Conservation (phyloP, 2,329 filamentous ascomycete species). For the Colletotrichum sansevieriae region DNA sequence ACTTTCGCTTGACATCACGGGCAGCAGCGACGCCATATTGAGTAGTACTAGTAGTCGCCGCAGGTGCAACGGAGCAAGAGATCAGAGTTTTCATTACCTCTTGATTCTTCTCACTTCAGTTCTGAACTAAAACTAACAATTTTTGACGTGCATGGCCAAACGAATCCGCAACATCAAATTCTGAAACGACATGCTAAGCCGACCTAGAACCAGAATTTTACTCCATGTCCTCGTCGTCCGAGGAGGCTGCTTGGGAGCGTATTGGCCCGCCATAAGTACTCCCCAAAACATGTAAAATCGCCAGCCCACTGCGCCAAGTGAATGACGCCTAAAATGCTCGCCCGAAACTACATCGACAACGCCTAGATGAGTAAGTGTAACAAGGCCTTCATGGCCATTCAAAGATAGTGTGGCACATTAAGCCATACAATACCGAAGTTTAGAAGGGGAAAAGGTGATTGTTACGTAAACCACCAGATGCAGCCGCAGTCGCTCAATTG, state of each 20-base stretch:
- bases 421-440: background rate
- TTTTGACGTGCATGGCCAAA: conserved; percentile 10
- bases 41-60: too few relatives aligned
- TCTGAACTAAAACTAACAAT: conserved; percentile 19
- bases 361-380: conserved; percentile 12
- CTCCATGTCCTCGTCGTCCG: background rate
- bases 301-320: conserved; percentile 23
- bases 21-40: background rate
- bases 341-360: conserved; percentile 13
- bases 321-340: conserved; percentile 23
- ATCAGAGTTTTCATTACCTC: background rate
- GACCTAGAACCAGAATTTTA: background rate
- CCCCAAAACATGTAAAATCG: conserved; percentile 30
- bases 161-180: conserved; percentile 21
- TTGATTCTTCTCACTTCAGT: conserved; percentile 1
- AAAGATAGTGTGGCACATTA: conserved; percentile 23
- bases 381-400: background rate
- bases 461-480: conserved; percentile 63
- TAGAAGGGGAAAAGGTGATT: background rate
- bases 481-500: conserved; percentile 67
- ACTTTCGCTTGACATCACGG: too few relatives aligned
- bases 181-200: conserved; percentile 1
- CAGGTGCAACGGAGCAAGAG: too few relatives aligned
- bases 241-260: background rate
- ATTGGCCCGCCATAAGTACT: conserved; percentile 17